Conservation (phyloP, 1,284 basidiomycete genomes). For the Moniliella sp. region DNA sequence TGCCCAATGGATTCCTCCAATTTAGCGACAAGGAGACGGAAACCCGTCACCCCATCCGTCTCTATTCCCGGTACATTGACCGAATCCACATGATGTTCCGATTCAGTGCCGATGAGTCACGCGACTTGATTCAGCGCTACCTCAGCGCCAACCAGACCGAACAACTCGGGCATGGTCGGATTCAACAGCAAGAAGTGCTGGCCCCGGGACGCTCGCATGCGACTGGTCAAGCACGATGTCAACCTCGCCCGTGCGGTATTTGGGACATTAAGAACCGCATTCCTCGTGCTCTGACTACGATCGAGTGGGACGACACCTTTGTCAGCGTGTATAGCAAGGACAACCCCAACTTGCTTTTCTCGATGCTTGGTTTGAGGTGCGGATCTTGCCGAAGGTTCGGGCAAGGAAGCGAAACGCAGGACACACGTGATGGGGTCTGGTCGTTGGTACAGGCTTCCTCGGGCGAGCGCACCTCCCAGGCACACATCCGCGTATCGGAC, state of each 20-base stretch:
- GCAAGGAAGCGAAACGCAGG: constrained; percentile 83
- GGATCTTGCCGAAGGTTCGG: constrained; percentile 81
- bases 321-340: constrained; percentile 69
- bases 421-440: constrained; percentile 95
- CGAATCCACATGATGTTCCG: constrained; percentile 55
- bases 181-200: constrained; percentile 99
- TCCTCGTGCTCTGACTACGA: constrained; percentile 83
- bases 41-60: constrained; percentile 26
- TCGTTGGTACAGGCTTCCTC: constrained; percentile 78
- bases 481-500: constrained; percentile 87
- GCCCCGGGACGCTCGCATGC: constrained; percentile 96
- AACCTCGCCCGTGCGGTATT: constrained; percentile 93
- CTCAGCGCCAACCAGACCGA: constrained; percentile 91
- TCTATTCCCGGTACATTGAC: constrained; percentile 32
- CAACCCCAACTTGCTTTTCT: constrained; percentile 91
- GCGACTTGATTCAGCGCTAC: constrained; percentile 91
- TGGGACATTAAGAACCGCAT: constrained; percentile 98
- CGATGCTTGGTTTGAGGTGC: constrained; percentile 92
- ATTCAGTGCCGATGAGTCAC: constrained; percentile 89
- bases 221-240: constrained; percentile 96
- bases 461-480: constrained; percentile 89
- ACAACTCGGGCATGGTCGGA: constrained; percentile 93
- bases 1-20: constrained; percentile 31
- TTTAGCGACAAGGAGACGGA: constrained; percentile 25
- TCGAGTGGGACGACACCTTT: constrained; percentile 54